Conservation (phyloP, 768 basidiomycete species). For the Lentinula sp. region DNA sequence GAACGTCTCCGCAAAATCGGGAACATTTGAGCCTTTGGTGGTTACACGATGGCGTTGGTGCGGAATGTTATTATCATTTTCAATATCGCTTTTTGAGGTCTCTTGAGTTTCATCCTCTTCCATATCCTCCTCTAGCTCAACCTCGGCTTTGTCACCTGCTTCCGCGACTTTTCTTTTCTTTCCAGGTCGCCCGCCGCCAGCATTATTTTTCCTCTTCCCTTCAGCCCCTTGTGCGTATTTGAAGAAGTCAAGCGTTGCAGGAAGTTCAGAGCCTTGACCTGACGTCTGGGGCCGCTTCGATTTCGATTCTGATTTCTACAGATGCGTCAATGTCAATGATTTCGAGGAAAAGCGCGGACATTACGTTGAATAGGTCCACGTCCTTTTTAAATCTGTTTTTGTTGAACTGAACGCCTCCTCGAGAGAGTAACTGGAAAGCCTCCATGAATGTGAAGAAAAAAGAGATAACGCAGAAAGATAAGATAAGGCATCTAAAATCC, state of each 20-base stretch:
- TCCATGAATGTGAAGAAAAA: conserved; percentile 45
- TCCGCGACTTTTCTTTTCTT: conserved; percentile 8
- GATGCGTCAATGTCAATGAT: conserved; percentile 1
- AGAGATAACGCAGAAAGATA: neutral
- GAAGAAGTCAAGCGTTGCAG: conserved; percentile 85
- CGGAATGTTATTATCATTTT: conserved; percentile 13
- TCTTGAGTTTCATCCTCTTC: conserved; percentile 11
- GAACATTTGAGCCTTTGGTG: conserved; percentile 68
- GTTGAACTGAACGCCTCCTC: conserved; percentile 80
- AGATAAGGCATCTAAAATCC: neutral
- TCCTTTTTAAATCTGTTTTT: conserved; percentile 69
- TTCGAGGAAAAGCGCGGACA: conserved; percentile 30
- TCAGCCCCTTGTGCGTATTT: conserved; percentile 64
- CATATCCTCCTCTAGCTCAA: conserved; percentile 11
- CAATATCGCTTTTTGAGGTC: conserved; percentile 11
- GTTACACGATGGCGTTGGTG: conserved; percentile 58
- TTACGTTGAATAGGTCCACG: conserved; percentile 64
- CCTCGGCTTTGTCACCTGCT: conserved; percentile 6
- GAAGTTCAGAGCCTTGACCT: conserved; percentile 48
- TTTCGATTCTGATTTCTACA: conserved; percentile 14
- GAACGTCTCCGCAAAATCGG: conserved; percentile 53
- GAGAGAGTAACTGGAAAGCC: conserved; percentile 84
- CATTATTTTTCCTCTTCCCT: conserved; percentile 43
- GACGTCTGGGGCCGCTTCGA: conserved; percentile 13
- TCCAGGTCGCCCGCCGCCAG: conserved; percentile 8